A percentile compares a stretch with the other conserved stretches of the same genome.
phyloP scores from a whole-genome alignment of 2,329 filamentous ascomycete species.

The Sclerotinia sclerotiorum region DNA sequence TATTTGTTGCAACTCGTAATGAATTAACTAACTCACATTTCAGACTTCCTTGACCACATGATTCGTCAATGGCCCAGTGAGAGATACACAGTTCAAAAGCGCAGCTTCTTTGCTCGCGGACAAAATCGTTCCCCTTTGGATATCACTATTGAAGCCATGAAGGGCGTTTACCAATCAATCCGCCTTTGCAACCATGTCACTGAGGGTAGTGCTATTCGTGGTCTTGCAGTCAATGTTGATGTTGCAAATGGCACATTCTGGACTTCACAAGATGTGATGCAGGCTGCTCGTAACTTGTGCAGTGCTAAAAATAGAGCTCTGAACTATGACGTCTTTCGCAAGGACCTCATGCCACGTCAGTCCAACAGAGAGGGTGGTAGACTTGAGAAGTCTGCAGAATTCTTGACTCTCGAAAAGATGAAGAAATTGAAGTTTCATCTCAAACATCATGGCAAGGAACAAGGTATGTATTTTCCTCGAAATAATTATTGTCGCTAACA shows the following conservation, averaged over 20 bases:
- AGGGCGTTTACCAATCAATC: slow-evolving; percentile 86
- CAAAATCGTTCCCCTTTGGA: slow-evolving; percentile 51
- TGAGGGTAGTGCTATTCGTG: slow-evolving; percentile 44
- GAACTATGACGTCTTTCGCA: slow-evolving; percentile 32
- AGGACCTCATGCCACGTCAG: slow-evolving; percentile 30
- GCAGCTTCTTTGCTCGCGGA: slow-evolving; percentile 68
- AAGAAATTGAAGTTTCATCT: slow-evolving; percentile 57
- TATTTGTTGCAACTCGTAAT: neutral
- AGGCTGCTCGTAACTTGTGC: slow-evolving; percentile 40
- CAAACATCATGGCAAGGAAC: slow-evolving; percentile 51
- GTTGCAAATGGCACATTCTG: slow-evolving; percentile 92
- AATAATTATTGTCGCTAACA: slow-evolving; percentile 3
- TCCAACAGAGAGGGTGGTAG: slow-evolving; percentile 19
- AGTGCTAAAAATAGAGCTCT: slow-evolving; percentile 33
- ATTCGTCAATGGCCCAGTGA: slow-evolving; percentile 76
- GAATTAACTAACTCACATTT: slow-evolving; percentile 14
- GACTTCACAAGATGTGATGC: slow-evolving; percentile 47
- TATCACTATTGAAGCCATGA: slow-evolving; percentile 71
- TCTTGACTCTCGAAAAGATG: slow-evolving; percentile 55
- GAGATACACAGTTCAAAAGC: slow-evolving; percentile 69
- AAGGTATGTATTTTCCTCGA: slow-evolving; percentile 31
- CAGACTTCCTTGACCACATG: slow-evolving; percentile 83
- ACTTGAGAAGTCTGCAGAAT: slow-evolving; percentile 48
- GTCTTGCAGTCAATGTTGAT: slow-evolving; percentile 82
- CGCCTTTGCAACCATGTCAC: slow-evolving; percentile 59